Conservation (phyloP, 805 yeast genomes). For the Schwanniomyces vanrijiae region DNA sequence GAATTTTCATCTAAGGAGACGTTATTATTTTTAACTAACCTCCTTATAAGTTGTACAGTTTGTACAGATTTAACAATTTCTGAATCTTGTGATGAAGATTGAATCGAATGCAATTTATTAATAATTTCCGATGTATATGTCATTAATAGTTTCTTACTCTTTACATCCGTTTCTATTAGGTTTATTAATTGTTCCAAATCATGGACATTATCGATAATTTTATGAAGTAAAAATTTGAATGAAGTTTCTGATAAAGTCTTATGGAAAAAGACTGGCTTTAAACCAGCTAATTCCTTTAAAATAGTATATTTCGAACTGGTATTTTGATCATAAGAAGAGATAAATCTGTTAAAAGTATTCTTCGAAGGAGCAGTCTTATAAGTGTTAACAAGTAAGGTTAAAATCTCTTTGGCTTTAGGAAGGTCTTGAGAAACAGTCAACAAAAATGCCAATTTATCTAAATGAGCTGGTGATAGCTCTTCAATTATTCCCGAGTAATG, state of each 20-base stretch:
- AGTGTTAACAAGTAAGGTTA: conserved; percentile 11
- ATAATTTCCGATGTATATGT: conserved; percentile 19
- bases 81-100: conserved; percentile 6
- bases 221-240: conserved; percentile 20
- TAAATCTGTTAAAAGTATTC: conserved; percentile 19
- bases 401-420: conserved; percentile 9
- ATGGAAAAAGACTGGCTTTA: conserved; percentile 31
- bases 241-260: conserved; percentile 13
- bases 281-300: conserved; percentile 18
- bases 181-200: conserved; percentile 30
- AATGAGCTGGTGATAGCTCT: conserved; percentile 15
- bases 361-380: conserved; percentile 20
- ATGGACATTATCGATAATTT: conserved; percentile 17
- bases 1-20: conserved; percentile 6
- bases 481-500: conserved; percentile 10
- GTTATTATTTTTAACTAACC: conserved; percentile 9
- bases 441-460: conserved; percentile 25
- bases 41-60: conserved; percentile 20
- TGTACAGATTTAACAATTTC: conserved; percentile 14
- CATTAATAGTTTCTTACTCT: conserved; percentile 9
- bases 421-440: conserved; percentile 16
- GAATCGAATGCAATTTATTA: conserved; percentile 15
- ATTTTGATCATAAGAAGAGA: conserved; percentile 14
- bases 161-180: conserved; percentile 12
- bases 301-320: conserved; percentile 7